phyloP scores from a whole-genome alignment of 345 rosid species.

The Anastatica hierochuntica region DNA sequence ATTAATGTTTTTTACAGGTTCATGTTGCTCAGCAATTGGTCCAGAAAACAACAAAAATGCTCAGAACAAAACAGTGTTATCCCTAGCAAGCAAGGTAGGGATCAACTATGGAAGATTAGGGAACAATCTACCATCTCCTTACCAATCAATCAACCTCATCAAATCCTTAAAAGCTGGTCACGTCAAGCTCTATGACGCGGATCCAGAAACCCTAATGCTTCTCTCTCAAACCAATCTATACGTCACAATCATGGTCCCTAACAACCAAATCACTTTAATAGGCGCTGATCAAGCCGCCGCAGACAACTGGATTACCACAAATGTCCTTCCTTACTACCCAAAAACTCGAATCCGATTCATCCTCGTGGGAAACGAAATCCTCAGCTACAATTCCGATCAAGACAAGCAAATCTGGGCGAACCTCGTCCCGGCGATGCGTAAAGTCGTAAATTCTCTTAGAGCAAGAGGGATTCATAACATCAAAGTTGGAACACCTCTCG shows the following conservation, averaged over 20 bases:
- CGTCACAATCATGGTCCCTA: constrained; percentile 58
- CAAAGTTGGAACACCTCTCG: constrained; percentile 63
- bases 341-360: constrained; percentile 45
- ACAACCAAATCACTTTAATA: constrained; percentile 44
- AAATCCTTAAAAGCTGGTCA: constrained; percentile 40
- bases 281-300: constrained; percentile 52
- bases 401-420: constrained; percentile 28
- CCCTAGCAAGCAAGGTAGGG: constrained; percentile 26
- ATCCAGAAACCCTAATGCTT: constrained; percentile 45
- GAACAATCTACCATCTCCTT: constrained; percentile 54
- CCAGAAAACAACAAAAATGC: constrained; percentile 19
- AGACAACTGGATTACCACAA: constrained; percentile 42
- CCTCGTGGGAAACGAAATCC: constrained; percentile 54
- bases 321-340: constrained; percentile 48
- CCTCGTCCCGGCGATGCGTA: constrained; percentile 63
- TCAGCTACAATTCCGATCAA: constrained; percentile 29
- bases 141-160: constrained; percentile 37
- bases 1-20: no score
- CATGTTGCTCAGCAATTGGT: constrained; percentile 16
- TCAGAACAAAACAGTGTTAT: constrained; percentile 40
- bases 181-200: constrained; percentile 51
- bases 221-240: constrained; percentile 44
- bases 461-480: constrained; percentile 37
- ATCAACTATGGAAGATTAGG: constrained; percentile 30
- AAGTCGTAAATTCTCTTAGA: constrained; percentile 36